Evolutionary conservation across 805 yeast species (phyloP).

Genomic region (Kuraishia ogatae): DNA sequence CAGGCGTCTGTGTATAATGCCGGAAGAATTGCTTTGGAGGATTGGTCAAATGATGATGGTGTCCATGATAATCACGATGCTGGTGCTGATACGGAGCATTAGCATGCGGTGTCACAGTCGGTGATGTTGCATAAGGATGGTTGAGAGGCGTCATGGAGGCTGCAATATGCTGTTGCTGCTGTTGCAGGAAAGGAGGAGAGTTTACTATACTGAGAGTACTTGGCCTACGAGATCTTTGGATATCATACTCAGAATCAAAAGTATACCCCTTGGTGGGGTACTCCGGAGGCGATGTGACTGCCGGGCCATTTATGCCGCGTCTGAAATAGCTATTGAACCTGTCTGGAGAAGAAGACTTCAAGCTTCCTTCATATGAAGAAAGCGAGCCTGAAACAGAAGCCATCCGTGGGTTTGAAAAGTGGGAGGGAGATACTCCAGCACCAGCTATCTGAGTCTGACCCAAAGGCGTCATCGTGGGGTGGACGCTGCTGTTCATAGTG

Average conservation of each 20-base stretch:
- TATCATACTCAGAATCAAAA: background rate
- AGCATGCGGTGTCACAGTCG: background rate
- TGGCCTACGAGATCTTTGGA: background rate
- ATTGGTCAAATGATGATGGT: background rate
- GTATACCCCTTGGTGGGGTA: background rate
- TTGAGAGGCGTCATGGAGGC: background rate
- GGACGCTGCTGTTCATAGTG: background rate
- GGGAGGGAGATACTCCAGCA: background rate
- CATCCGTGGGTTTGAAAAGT: slow-evolving; percentile 3
- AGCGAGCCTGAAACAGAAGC: slow-evolving; percentile 8
- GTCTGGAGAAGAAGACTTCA: slow-evolving; percentile 21
- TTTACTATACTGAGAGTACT: background rate
- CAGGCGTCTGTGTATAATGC: background rate
- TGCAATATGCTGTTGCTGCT: background rate
- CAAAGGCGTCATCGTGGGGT: background rate
- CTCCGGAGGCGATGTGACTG: background rate
- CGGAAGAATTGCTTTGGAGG: background rate
- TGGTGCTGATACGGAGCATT: background rate
- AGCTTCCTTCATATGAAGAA: slow-evolving; percentile 11
- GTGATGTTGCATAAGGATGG: background rate
- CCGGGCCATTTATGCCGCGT: slow-evolving; percentile 15
- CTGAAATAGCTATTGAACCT: slow-evolving; percentile 11
- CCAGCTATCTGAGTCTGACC: background rate
- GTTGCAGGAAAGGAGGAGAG: background rate
- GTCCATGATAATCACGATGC: background rate